Evolutionary conservation across 768 basidiomycete species (phyloP), one percentile per base, ranked within the genome.

Genomic region (Collybia sordida): DNA sequence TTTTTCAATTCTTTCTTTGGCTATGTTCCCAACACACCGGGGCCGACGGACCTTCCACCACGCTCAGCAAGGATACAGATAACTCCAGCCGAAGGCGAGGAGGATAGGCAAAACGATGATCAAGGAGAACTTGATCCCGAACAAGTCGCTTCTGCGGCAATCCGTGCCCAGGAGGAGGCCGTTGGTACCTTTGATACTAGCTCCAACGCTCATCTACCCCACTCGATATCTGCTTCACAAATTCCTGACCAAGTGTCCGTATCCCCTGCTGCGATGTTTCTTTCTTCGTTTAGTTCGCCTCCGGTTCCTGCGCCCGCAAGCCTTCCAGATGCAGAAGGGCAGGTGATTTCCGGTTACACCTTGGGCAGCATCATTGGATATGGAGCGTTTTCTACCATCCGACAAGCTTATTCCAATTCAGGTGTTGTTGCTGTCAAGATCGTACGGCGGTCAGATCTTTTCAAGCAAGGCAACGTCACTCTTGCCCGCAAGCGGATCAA

Each of bases 381-480:
- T 52, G 93, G 94, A 7, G 88, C 83, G 6, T 91, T 92, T 64
- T 91, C 91, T 12, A 83, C 82, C 51, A 89, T 96, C 51, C 72
- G 88, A 45, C 79, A 80, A 5, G 93, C 86, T 1, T 81, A 68
- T 7, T 74, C 82, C 6, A 66, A 78, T 3, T 84, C 87, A 1
- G 89, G 84, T 25, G 77, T 82, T 2, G 83, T 86, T 40, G 93
- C 93, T 6, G 85, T 94, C 67, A 95, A 95, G 66, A 89, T 94
- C 56, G 80, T 95, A 35, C 77, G 80, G 18, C 76, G 77, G 41
- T 70, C 80, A 15, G 82, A 86, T 47, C 57, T 84, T 27, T 69
- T 72, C 52, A 80, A 77, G 54, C 79, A 81, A 53, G 64, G 68
- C 2, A 70, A 85, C 52, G 70, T 83, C 2, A 58, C 67, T 21